Conservation (phyloP, 179 eudicot genomes). For the Sideroxylon spinosum region DNA sequence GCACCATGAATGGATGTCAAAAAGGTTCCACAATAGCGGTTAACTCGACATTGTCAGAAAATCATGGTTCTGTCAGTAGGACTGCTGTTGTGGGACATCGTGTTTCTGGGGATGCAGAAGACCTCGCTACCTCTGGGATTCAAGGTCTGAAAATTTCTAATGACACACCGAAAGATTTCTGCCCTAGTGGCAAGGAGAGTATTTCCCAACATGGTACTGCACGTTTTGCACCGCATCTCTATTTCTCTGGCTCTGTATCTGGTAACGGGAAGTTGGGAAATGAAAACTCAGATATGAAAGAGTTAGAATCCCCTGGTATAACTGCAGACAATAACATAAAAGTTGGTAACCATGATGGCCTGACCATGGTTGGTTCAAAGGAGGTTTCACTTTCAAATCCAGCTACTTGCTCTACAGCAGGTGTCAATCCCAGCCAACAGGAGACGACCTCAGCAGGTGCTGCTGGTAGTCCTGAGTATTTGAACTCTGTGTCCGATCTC, state of each 20-base stretch:
- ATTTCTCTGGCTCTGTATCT: conserved; percentile 25
- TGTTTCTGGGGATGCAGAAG: conserved; percentile 33
- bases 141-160: conserved; percentile 29
- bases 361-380: neutral
- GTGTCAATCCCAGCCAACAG: conserved; percentile 8
- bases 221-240: conserved; percentile 41
- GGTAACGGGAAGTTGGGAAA: conserved; percentile 26
- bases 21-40: conserved; percentile 14
- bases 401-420: neutral
- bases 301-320: conserved; percentile 12
- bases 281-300: conserved; percentile 23
- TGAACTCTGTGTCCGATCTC: conserved; percentile 42
- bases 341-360: neutral
- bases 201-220: conserved; percentile 15
- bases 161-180: conserved; percentile 14
- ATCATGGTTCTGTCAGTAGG: neutral
- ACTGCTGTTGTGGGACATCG: conserved; percentile 11
- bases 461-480: conserved; percentile 13
- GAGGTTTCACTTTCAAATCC: conserved; percentile 3
- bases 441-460: conserved; percentile 1
- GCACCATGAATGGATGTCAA: conserved; percentile 8
- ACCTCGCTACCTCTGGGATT: conserved; percentile 28
- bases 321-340: conserved; percentile 9
- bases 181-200: conserved; percentile 17
- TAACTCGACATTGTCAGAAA: conserved; percentile 3